Evolutionary conservation across 805 yeast species (phyloP).

Genomic region (Metschnikowia colocasiae): DNA sequence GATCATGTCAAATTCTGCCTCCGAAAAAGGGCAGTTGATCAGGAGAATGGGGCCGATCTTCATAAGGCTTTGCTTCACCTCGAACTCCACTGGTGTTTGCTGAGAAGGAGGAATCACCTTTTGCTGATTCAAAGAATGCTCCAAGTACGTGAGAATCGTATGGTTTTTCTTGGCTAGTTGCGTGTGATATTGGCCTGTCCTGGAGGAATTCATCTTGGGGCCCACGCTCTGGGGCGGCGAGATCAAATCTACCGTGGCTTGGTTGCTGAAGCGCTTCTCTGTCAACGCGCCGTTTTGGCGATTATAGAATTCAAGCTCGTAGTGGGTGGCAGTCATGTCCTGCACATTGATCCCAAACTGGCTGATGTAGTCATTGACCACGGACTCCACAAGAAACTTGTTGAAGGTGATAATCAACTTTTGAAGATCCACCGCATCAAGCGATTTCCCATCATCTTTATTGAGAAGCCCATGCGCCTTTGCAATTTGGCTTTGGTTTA

Average conservation of each 20-base stretch:
- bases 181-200: constrained; percentile 4
- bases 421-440: constrained; percentile 44
- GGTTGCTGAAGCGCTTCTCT: constrained; percentile 32
- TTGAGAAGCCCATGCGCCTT: constrained; percentile 50
- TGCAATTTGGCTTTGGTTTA: constrained; percentile 44
- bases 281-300: constrained; percentile 37
- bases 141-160: constrained; percentile 52
- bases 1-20: constrained; percentile 52
- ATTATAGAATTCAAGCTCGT: constrained; percentile 38
- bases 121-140: constrained; percentile 53
- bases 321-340: constrained; percentile 39
- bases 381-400: constrained; percentile 51
- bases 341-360: constrained; percentile 25
- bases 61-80: constrained; percentile 48
- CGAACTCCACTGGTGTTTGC: constrained; percentile 37
- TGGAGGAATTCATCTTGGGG: constrained; percentile 7
- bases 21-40: constrained; percentile 53
- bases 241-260: constrained; percentile 43
- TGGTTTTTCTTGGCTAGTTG: constrained; percentile 25
- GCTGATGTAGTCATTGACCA: constrained; percentile 47
- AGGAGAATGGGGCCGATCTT: constrained; percentile 63
- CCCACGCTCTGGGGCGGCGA: constrained; percentile 30
- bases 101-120: constrained; percentile 48
- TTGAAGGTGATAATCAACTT: constrained; percentile 51
- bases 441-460: constrained; percentile 43